A percentile compares a stretch with the other conserved stretches of the same genome.
phyloP scores from a whole-genome alignment of 306 rosid species.

The Fagus crenata region DNA sequence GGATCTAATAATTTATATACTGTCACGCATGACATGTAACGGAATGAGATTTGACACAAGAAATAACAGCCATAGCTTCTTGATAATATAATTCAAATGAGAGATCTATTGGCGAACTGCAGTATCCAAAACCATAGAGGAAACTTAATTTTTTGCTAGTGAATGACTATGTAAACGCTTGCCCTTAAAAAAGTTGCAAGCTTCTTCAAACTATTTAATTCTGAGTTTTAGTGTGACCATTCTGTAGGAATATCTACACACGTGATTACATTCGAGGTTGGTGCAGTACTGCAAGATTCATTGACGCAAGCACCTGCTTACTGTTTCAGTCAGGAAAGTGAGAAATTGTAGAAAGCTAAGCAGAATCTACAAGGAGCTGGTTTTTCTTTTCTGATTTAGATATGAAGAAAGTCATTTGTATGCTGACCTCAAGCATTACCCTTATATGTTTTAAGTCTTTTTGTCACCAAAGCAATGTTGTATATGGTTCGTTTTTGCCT shows the following conservation, averaged over 20 bases:
- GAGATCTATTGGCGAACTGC: too few relatives aligned
- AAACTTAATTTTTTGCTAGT: too few relatives aligned
- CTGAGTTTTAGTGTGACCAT: not conserved
- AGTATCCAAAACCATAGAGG: too few relatives aligned
- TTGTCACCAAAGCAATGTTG: not conserved
- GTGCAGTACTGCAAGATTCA: slow-evolving; percentile 38
- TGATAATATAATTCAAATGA: too few relatives aligned
- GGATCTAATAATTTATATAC: too few relatives aligned
- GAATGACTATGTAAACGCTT: too few relatives aligned
- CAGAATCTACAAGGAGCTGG: not conserved
- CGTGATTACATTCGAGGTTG: slow-evolving; percentile 44
- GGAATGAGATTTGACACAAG: too few relatives aligned
- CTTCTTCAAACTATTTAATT: not conserved
- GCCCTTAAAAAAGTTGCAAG: not conserved
- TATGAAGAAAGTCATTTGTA: not conserved
- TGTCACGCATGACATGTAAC: too few relatives aligned
- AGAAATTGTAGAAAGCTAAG: not conserved
- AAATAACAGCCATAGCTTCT: too few relatives aligned
- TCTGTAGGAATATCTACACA: slow-evolving; percentile 32
- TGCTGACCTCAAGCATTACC: not conserved
- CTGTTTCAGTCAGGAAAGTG: slow-evolving; percentile 26
- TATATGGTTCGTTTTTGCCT: not conserved
- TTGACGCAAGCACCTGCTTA: slow-evolving; percentile 34
- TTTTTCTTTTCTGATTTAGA: not conserved
- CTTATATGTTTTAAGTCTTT: not conserved